Evolutionary conservation across 495 filamentous ascomycete species (phyloP).

Genomic region (Viridothelium virens): DNA sequence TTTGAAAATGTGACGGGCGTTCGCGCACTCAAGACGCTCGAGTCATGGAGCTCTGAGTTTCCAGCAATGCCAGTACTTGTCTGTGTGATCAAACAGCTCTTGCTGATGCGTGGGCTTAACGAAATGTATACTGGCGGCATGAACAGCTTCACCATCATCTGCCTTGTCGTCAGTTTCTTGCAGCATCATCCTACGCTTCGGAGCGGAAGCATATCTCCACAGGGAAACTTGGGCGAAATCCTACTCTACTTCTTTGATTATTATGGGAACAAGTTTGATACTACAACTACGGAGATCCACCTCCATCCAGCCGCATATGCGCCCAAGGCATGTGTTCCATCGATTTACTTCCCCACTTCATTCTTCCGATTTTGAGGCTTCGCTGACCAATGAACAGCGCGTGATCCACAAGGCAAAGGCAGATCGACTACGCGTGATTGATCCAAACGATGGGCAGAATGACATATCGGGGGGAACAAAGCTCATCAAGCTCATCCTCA

Average conservation of each 20-base stretch:
- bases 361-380: background rate
- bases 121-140: constrained; percentile 84
- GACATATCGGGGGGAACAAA: constrained; percentile 78
- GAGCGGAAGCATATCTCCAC: constrained; percentile 46
- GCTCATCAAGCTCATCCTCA: constrained; percentile 54
- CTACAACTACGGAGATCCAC: constrained; percentile 57
- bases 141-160: constrained; percentile 91
- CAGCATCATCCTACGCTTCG: constrained; percentile 65
- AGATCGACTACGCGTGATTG: constrained; percentile 64
- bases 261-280: constrained; percentile 75
- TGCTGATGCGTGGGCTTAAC: constrained; percentile 80
- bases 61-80: constrained; percentile 79
- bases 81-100: constrained; percentile 82
- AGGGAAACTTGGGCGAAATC: constrained; percentile 64
- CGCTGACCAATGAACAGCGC: constrained; percentile 19
- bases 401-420: constrained; percentile 37
- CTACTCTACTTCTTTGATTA: constrained; percentile 81
- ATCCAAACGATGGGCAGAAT: constrained; percentile 75
- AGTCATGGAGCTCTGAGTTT: constrained; percentile 64
- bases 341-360: constrained; percentile 12
- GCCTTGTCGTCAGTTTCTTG: constrained; percentile 79
- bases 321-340: constrained; percentile 10
- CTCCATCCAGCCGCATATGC: constrained; percentile 59
- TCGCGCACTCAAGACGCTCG: constrained; percentile 68
- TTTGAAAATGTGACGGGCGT: constrained; percentile 86